Percentiles rank a stretch among this genome's conserved stretches.
Conservation (phyloP, 1,284 basidiomycete species). For the Ceratobasidium sp. region DNA sequence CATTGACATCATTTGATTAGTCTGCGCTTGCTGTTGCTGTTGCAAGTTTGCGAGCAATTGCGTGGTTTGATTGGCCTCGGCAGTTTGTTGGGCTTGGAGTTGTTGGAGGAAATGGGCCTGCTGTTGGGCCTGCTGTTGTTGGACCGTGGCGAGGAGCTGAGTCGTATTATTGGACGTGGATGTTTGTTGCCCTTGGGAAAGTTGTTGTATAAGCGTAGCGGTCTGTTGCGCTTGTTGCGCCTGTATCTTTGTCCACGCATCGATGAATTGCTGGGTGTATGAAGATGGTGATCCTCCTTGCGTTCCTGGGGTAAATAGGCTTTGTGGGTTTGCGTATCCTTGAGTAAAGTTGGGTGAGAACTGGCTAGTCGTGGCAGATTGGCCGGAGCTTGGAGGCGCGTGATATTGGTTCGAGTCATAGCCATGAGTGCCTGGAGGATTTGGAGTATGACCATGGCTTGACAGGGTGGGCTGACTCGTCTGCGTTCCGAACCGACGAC, state of each 20-base stretch:
- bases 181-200: background rate
- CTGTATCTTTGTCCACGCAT: background rate
- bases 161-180: background rate
- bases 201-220: background rate
- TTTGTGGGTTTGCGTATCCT: background rate
- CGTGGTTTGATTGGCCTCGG: background rate
- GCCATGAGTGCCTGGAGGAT: background rate
- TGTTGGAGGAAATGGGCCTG: background rate
- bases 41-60: slow-evolving; percentile 17
- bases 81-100: background rate
- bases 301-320: background rate
- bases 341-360: background rate
- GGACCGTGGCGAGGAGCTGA: background rate
- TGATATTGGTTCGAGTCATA: background rate
- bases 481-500: background rate
- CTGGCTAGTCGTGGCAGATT: background rate
- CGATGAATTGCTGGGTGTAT: background rate
- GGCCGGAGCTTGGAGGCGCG: background rate
- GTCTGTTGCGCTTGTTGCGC: background rate
- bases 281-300: background rate
- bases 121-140: slow-evolving; percentile 8
- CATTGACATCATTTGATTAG: slow-evolving; percentile 23
- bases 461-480: background rate
- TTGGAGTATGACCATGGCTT: background rate
- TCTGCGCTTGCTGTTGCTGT: slow-evolving; percentile 31